Evolutionary conservation across 495 filamentous ascomycete species (phyloP).

Genomic region (Trichoderma gamsii): DNA sequence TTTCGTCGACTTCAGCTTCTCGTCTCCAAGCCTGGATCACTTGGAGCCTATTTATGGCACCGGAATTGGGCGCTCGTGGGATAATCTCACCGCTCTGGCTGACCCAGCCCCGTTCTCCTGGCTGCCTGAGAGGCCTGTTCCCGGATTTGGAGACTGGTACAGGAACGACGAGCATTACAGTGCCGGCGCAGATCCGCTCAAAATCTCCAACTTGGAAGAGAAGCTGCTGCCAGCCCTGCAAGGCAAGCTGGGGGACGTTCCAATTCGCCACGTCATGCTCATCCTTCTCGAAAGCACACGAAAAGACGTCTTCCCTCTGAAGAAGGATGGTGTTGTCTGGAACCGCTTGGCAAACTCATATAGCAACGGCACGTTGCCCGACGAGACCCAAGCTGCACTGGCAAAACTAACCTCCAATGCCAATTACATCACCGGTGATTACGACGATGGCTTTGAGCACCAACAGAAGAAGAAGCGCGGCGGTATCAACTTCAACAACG

Average conservation of each 20-base stretch:
- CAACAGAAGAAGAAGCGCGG: conserved; percentile 29
- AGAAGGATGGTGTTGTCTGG: conserved; percentile 36
- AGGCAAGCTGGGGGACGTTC: conserved; percentile 30
- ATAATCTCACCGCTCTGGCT: not conserved
- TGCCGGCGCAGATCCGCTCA: conserved; percentile 36
- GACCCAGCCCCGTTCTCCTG: not conserved
- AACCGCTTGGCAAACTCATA: conserved; percentile 33
- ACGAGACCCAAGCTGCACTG: conserved; percentile 29
- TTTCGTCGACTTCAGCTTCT: conserved; percentile 11
- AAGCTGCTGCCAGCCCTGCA: conserved; percentile 30
- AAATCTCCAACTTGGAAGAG: conserved; percentile 38
- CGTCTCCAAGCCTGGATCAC: conserved; percentile 1
- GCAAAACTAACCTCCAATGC: conserved; percentile 34
- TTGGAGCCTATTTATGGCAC: not conserved
- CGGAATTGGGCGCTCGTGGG: conserved; percentile 6
- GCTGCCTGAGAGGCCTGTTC: not conserved
- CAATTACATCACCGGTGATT: conserved; percentile 40
- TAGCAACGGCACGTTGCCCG: conserved; percentile 21
- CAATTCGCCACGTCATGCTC: conserved; percentile 40
- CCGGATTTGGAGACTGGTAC: conserved; percentile 10
- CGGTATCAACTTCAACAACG: conserved; percentile 40
- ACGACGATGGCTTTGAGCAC: conserved; percentile 31
- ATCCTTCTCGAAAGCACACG: conserved; percentile 42
- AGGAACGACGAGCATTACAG: conserved; percentile 28
- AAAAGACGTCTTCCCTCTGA: conserved; percentile 43